Conservation (phyloP, 108 stramenopile genomes). For the Fragilaria radians region DNA sequence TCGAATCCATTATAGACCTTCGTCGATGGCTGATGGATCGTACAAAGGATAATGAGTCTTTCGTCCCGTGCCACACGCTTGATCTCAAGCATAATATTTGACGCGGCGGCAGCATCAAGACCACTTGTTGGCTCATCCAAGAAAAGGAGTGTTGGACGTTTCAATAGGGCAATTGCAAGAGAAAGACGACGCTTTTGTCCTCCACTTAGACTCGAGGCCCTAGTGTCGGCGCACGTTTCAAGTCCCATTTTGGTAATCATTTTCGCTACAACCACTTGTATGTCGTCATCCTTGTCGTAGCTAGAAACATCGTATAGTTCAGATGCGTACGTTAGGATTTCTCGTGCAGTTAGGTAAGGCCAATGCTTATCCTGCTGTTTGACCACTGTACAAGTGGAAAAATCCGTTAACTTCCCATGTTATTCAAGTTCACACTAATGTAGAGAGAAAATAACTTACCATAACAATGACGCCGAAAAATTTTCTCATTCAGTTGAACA, state of each 20-base stretch:
- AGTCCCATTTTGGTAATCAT: conserved; percentile 30
- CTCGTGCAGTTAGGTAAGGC: conserved; percentile 9
- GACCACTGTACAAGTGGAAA: conserved; percentile 11
- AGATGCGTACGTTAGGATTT: conserved; percentile 19
- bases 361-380: conserved; percentile 18
- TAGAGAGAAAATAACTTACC: neutral
- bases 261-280: conserved; percentile 2
- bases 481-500: conserved; percentile 13
- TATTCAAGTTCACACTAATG: too few species aligned
- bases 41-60: conserved; percentile 33
- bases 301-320: conserved; percentile 19
- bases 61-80: conserved; percentile 39
- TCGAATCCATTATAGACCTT: conserved; percentile 47
- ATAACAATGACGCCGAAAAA: conserved; percentile 25
- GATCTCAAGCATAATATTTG: conserved; percentile 25
- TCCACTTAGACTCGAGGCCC: conserved; percentile 19
- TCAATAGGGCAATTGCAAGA: conserved; percentile 75
- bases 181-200: conserved; percentile 27
- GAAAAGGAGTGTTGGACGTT: conserved; percentile 83
- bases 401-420: too few species aligned
- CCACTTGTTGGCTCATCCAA: conserved; percentile 86
- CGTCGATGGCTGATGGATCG: conserved; percentile 60
- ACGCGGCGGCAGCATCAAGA: conserved; percentile 14
- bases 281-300: neutral
- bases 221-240: conserved; percentile 23